A percentile compares a stretch with the other conserved stretches of the same genome.
These are phyloP conservation scores for Echites panduratus DNA, from an alignment of 257 asterid species.

Conservation along the genomic window DNA sequence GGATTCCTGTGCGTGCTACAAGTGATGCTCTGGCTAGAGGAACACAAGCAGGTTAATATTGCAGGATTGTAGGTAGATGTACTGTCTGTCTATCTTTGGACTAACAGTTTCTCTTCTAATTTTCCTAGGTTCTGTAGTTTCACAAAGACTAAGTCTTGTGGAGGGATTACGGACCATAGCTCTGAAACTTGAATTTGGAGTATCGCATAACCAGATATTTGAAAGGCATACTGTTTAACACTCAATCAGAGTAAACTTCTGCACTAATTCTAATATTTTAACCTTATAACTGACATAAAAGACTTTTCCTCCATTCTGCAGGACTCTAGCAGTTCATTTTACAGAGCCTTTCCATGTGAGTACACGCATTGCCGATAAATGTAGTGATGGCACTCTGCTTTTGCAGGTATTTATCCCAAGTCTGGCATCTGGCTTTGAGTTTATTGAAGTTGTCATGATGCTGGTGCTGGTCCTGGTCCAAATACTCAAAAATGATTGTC, in stretches of 20 bases:
- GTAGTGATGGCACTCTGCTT: conserved; percentile 86
- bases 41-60: conserved; percentile 66
- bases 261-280: conserved; percentile 14
- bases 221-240: conserved; percentile 47
- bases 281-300: conserved; percentile 25
- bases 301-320: conserved; percentile 29
- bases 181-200: conserved; percentile 92
- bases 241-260: conserved; percentile 17
- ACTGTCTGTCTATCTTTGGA: conserved; percentile 1
- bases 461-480: not conserved
- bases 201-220: conserved; percentile 83
- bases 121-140: conserved; percentile 50
- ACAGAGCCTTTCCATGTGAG: conserved; percentile 91
- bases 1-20: conserved; percentile 80
- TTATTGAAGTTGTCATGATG: not conserved
- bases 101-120: conserved; percentile 17
- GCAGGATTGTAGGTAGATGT: not conserved
- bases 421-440: not conserved
- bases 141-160: conserved; percentile 77
- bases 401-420: conserved; percentile 60
- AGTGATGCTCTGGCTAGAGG: conserved; percentile 78
- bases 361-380: conserved; percentile 82
- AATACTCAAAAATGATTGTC: not conserved
- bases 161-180: conserved; percentile 97
- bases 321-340: conserved; percentile 96